Base-by-base conservation (phyloP, 495 filamentous ascomycete species). In the Penicillium pancosmium region DNA sequence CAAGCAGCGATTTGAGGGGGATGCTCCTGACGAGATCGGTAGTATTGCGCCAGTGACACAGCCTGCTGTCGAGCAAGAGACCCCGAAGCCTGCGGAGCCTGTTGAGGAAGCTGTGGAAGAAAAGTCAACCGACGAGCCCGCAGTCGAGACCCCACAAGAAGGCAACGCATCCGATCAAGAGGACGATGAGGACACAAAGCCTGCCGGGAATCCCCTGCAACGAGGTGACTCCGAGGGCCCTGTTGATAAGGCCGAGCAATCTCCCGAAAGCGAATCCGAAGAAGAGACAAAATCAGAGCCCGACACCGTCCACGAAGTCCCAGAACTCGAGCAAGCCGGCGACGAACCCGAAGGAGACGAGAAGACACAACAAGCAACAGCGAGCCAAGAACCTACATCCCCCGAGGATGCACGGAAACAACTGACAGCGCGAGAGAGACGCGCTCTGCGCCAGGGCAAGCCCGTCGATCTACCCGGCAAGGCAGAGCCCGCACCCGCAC, bases 1-100 rank as follows among this genome's bases (percentile, higher is more conserved):
- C 74, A 81, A 86, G 34, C 91, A 87, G 70, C 80, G 88, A 43
- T 60, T 91, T 41, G 81, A 86, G 49, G 41, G 54, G 5, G 56
- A 58, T 21, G 70, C 68, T 31, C 81, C 84, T 61, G 60, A 61
- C 8, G 57, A 31, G 16, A 54, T 57, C 10, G 16, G 21, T 33
- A 23, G 40, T 56, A 55, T 54, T 15, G 61, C 56, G n/a, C 54
- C 35, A 16, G 40, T 33, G 5, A 50, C 53, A n/a, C 52, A 56
- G 11, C 10, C 41, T 44, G 10, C 35, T 15, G 43, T 3, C 34
- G 46, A 53, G 9, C 44, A 52, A 18, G 61, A 57, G 27, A 3
- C 33, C 13, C 13, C 52, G 12, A 35, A 62, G 34, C 16, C 44
- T 48, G 11, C 19, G 34, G 23, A 44, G n/a, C 1, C 40, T 18